A percentile compares a stretch with the other conserved stretches of the same genome.
phyloP scores from a whole-genome alignment of 225 moss, liverwort and hornwort species.

The Ulota crispa region DNA sequence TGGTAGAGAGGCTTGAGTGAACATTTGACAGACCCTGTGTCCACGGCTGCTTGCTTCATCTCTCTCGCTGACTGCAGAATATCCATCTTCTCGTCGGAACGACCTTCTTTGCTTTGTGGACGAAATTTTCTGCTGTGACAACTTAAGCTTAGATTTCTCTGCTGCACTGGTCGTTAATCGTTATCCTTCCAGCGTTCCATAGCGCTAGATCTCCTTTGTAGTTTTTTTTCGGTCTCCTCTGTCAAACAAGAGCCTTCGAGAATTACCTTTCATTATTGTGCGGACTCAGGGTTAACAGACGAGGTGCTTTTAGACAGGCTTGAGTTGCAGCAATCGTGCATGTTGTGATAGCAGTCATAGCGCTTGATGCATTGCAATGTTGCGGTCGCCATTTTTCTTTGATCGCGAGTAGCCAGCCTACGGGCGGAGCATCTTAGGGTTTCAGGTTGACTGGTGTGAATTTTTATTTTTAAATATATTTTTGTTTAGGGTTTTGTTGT shows the following conservation, averaged over 20 bases:
- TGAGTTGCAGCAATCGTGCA: neutral
- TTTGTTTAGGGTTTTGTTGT: neutral
- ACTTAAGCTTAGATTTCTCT: neutral
- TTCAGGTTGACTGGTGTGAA: neutral
- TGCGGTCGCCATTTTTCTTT: neutral
- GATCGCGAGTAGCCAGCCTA: neutral
- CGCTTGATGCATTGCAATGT: neutral
- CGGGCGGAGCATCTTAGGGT: conserved; percentile 12
- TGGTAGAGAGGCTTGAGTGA: neutral
- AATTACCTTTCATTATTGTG: neutral
- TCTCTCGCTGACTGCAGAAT: neutral
- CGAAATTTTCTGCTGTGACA: neutral
- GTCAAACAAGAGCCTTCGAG: neutral
- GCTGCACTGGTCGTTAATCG: neutral
- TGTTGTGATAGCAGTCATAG: neutral
- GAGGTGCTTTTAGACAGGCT: neutral
- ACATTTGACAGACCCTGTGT: neutral
- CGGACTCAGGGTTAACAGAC: neutral
- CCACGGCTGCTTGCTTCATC: neutral
- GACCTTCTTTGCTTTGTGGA: neutral
- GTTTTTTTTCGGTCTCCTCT: neutral
- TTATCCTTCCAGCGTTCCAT: neutral
- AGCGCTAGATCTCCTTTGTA: neutral
- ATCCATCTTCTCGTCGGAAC: neutral
- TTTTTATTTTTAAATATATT: no score